These are phyloP conservation scores for Penicillium pulvis DNA, from an alignment of 495 filamentous ascomycete genomes.

Conservation along the genomic window DNA sequence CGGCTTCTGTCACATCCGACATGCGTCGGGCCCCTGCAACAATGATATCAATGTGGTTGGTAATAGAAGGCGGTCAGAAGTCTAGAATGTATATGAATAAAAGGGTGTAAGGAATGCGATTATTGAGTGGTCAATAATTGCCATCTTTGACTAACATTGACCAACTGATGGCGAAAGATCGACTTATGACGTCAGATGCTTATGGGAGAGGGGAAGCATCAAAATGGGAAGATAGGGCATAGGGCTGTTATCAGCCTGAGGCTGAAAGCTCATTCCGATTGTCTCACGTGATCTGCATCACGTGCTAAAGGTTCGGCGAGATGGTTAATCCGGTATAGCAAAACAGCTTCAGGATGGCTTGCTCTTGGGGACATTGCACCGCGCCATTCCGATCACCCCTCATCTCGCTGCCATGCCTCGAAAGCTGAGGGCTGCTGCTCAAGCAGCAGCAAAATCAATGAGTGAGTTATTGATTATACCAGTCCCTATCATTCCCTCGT, in stretches of 20 bases:
- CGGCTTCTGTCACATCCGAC: conserved; percentile 1
- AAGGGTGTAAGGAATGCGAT: not conserved
- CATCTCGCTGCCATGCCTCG: conserved; percentile 43
- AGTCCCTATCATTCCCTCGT: conserved; percentile 1
- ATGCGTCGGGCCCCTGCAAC: not conserved
- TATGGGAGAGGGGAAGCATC: not conserved
- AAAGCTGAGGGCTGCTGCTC: conserved; percentile 50
- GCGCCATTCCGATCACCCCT: conserved; percentile 12
- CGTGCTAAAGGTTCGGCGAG: not conserved
- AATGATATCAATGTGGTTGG: conserved; percentile 4
- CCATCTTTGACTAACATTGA: not conserved
- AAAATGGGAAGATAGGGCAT: conserved; percentile 1
- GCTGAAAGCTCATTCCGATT: not conserved
- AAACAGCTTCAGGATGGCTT: conserved; percentile 21
- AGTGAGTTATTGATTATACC: conserved; percentile 27
- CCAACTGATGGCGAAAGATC: conserved; percentile 10
- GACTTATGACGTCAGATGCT: conserved; percentile 24
- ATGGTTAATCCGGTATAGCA: conserved; percentile 14
- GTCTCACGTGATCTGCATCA: not conserved
- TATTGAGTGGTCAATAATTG: not conserved
- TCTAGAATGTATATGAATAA: conserved; percentile 16
- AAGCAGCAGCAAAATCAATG: conserved; percentile 51
- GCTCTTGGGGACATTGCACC: conserved; percentile 1
- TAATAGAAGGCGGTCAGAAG: conserved; percentile 12
- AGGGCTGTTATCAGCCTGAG: conserved; percentile 1